Conservation (phyloP, 2,329 filamentous ascomycete species). For the Grosmannia penicillata region DNA sequence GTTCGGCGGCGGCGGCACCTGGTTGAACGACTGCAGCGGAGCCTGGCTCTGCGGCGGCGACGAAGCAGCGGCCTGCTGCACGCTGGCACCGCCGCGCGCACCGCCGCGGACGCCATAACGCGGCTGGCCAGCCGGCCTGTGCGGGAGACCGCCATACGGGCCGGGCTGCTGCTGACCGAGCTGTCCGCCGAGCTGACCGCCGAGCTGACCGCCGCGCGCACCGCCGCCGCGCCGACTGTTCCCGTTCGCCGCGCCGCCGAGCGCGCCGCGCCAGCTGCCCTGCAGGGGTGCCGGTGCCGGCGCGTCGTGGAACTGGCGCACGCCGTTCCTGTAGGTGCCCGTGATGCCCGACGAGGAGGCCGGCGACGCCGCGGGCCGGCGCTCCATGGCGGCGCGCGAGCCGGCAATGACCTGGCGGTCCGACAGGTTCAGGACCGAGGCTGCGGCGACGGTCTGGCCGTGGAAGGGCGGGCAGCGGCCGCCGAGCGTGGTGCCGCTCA, state of each 20-base stretch:
- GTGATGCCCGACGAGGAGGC: conserved; percentile 10
- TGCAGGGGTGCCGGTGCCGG: conserved; percentile 37
- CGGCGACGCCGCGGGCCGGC: conserved; percentile 17
- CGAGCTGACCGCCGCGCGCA: conserved; percentile 8
- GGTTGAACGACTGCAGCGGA: conserved; percentile 26
- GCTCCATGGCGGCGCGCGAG: conserved; percentile 42
- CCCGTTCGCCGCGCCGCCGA: too few species aligned
- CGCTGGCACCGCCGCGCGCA: conserved; percentile 10
- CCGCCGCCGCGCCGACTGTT: conserved; percentile 18
- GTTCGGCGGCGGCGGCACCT: conserved; percentile 44
- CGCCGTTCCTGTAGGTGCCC: conserved; percentile 22
- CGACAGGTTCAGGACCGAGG: conserved; percentile 79
- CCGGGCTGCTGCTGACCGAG: conserved; percentile 14
- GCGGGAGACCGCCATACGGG: too few species aligned
- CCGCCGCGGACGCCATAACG: too few species aligned
- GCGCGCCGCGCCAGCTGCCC: conserved; percentile 41
- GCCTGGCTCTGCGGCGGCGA: background rate
- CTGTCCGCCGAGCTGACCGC: too few species aligned
- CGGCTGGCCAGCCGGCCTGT: too few species aligned
- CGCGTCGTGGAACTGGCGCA: conserved; percentile 44
- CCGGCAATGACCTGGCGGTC: conserved; percentile 66
- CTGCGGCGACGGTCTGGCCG: conserved; percentile 76
- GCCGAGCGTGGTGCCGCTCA: conserved; percentile 87
- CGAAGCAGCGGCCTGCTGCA: too few species aligned
- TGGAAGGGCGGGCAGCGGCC: conserved; percentile 87